Evolutionary conservation across 1,284 basidiomycete species (phyloP), one percentile per base, ranked within the genome.

Genomic region (Sphagnurus paluster): DNA sequence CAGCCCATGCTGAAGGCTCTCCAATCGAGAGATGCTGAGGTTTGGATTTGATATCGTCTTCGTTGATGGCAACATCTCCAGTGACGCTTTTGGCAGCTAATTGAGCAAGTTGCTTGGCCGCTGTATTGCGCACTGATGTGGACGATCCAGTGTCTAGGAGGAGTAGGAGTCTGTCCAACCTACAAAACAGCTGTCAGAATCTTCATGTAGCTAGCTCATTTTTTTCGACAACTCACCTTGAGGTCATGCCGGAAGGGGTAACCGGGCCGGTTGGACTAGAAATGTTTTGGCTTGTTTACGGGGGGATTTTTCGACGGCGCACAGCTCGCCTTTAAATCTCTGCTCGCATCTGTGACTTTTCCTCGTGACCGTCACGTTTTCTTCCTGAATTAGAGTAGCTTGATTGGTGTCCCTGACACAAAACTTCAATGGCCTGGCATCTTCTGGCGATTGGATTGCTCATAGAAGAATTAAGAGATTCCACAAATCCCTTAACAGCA

Each of bases 121-220:
- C 93, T 13, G 93, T 94, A 52, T 84, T 83, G 61, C 92, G 81
- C 49, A 96, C 87, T 39, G 90, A 87, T 39, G 80, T 72, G 2
- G 90, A 91, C 23, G 93, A 93, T 39, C 93, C 94, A 35, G 90
- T 90, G 67, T 95, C 93, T 60, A 96, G 82, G 39, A 96, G 75
- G 63, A 90, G 80, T 59, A 96, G 86, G 72, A 96, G 85, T 66
- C 93, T 82, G 77, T 96, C 93, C 72, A 96, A 82, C 76, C 90
- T 91, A 58, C 14, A 47, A 43, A 20, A 44, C 28, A 35, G 25
- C 26, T 17, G 46, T 44, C 28, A 54, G 42, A 26, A 34, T 33
- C 13, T 36, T 10, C 16, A 13, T 35, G 2, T n/a, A 40, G 13
- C 30, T n/a, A 16, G 28, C 25, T 21, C 30, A 42, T 26, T 44